Conservation (phyloP, 495 filamentous ascomycete genomes). For the Trichocladium uniseriatum region DNA sequence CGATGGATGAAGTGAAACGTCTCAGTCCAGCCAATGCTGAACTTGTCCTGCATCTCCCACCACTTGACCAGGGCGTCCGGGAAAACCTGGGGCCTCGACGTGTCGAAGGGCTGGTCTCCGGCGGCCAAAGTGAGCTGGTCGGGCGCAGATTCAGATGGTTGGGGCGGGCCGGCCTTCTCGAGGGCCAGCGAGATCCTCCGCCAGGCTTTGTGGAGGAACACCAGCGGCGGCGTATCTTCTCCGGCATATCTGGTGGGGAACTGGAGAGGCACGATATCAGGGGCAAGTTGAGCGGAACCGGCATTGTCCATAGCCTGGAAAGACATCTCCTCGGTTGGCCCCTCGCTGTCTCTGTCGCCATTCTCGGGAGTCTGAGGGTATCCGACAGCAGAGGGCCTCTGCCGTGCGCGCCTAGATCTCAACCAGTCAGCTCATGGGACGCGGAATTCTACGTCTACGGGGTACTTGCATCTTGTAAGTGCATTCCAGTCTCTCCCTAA, state of each 20-base stretch:
- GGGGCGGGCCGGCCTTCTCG: neutral
- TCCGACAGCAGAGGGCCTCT: neutral
- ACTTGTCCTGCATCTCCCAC: slow-evolving; percentile 14
- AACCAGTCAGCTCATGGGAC: too few relatives aligned
- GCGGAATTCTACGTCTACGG: neutral
- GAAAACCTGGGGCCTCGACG: neutral
- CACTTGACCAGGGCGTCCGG: slow-evolving; percentile 3
- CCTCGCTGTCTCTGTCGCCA: neutral
- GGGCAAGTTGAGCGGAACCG: neutral
- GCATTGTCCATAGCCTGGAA: neutral
- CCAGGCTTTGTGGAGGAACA: slow-evolving; percentile 20
- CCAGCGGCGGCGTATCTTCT: slow-evolving; percentile 16
- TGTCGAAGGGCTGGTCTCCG: slow-evolving; percentile 17
- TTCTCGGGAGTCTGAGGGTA: too few relatives aligned
- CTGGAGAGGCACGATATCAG: slow-evolving; percentile 9
- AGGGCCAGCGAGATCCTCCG: slow-evolving; percentile 6
- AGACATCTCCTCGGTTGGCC: neutral
- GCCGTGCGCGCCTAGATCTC: neutral
- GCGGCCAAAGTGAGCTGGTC: neutral
- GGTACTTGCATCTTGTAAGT: slow-evolving; percentile 8
- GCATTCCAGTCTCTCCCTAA: slow-evolving; percentile 12
- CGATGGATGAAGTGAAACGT: slow-evolving; percentile 23
- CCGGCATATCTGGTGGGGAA: slow-evolving; percentile 12
- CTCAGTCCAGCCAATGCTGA: slow-evolving; percentile 14
- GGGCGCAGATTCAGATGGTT: neutral